phyloP scores from a whole-genome alignment of 164 flowering plant genomes.

The Vitis riparia region DNA sequence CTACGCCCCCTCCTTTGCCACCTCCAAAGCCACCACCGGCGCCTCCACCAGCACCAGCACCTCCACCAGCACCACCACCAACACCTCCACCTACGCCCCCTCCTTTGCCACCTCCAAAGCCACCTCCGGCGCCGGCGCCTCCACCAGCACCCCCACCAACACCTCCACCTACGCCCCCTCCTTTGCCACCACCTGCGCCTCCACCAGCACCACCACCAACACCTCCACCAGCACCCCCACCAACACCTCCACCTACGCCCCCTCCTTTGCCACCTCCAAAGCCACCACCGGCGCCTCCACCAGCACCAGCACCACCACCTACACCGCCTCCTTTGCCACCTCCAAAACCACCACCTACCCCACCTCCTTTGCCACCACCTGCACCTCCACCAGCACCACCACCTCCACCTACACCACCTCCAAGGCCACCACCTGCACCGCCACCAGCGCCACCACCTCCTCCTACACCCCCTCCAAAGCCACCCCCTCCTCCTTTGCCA shows the following conservation, averaged over 20 bases:
- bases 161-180: slow-evolving; percentile 16
- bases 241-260: slow-evolving; percentile 16
- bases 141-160: slow-evolving; percentile 8
- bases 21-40: slow-evolving; percentile 18
- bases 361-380: slow-evolving; percentile 18
- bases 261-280: slow-evolving; percentile 18
- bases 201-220: slow-evolving; percentile 1
- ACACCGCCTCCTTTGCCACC: slow-evolving; percentile 14
- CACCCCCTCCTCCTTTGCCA: slow-evolving; percentile 6
- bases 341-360: slow-evolving; percentile 8
- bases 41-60: slow-evolving; percentile 9
- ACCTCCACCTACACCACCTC: slow-evolving; percentile 18
- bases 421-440: slow-evolving; percentile 16
- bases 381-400: slow-evolving; percentile 18
- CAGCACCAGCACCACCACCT: slow-evolving; percentile 13
- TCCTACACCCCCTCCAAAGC: slow-evolving; percentile 18
- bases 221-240: slow-evolving; percentile 8
- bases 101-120: slow-evolving; percentile 18
- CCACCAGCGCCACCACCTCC: slow-evolving; percentile 12
- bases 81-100: slow-evolving; percentile 17
- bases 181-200: slow-evolving; percentile 9
- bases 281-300: slow-evolving; percentile 14
- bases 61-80: neutral
- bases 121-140: slow-evolving; percentile 13
- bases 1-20: slow-evolving; percentile 6